Base-by-base conservation (phyloP, 2,329 filamentous ascomycete species). In the Raffaelea ambrosiae region DNA sequence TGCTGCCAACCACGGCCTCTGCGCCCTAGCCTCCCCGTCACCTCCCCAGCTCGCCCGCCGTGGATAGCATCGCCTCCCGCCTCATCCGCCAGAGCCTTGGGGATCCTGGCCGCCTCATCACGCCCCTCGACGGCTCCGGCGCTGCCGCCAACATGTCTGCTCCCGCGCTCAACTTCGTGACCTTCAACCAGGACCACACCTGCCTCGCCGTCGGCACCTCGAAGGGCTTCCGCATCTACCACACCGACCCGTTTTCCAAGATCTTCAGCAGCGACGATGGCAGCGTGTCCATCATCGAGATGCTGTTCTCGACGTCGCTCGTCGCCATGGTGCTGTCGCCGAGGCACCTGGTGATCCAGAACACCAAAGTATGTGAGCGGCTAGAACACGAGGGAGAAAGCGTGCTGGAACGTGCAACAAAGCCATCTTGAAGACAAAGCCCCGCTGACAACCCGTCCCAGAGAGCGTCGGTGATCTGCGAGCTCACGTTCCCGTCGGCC, bases 101-200 rank as follows among this genome's bases (percentile, higher is more conserved):
- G 23, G 41, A 45, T n/a, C 13, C 42, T 13, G 39, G 18, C 19
- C 43, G 23, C 7, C 44, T 43, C 5, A 20, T 41, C 35, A 9
- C 40, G 16, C 39, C 46, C 16, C 38, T 49, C 18, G 16, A 31
- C 29, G 44, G 33, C 52, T 61, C 23, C 22, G 33, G 47, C 19
- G 20, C 46, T 29, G 33, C 35, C 42, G 48, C 45, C 33, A 71
- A 57, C 51, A 88, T 88, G 83, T 70, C 82, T 54, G 75, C 63
- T 54, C 83, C 84, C 64, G 71, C 81, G 43, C 88, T 97, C 73
- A 98, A 98, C 69, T 98, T 95, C 70, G 88, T 98, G 60, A 96
- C 91, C 39, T 98, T 97, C 70, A 98, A 98, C 69, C 93, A 98
- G 74, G 93, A 98, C 73, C 89, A 95, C 72, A 95, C 87, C 76